Percentiles rank a stretch among this genome's conserved stretches.
Evolutionary conservation across 768 basidiomycete species (phyloP).

Genomic region (Auricularia sp.): DNA sequence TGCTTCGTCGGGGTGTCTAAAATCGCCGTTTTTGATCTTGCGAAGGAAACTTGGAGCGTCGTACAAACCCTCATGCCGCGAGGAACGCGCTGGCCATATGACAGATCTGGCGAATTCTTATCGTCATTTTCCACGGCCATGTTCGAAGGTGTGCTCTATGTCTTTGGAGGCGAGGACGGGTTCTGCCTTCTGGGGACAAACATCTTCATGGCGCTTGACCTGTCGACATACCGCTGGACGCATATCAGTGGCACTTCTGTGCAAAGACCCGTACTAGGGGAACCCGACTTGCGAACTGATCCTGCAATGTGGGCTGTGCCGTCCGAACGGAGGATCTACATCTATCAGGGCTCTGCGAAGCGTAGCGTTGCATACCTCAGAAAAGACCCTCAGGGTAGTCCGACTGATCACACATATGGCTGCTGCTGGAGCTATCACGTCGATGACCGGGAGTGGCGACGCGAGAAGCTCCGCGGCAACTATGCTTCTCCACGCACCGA

Average conservation of each 20-base stretch:
- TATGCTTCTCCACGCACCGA: slow-evolving; percentile 26
- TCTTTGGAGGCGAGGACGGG: slow-evolving; percentile 29
- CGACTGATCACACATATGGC: slow-evolving; percentile 18
- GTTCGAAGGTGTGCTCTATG: slow-evolving; percentile 25
- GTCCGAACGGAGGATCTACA: slow-evolving; percentile 21
- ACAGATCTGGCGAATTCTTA: slow-evolving; percentile 5
- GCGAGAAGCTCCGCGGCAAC: slow-evolving; percentile 27
- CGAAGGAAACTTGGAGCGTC: slow-evolving; percentile 24
- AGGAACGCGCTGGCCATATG: slow-evolving; percentile 10
- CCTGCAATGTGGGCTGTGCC: slow-evolving; percentile 27
- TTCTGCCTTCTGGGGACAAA: slow-evolving; percentile 26
- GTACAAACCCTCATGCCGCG: slow-evolving; percentile 20
- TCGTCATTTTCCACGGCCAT: slow-evolving; percentile 12
- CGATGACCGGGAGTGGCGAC: slow-evolving; percentile 19
- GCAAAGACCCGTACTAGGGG: slow-evolving; percentile 13
- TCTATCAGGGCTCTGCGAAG: slow-evolving; percentile 29
- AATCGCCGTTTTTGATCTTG: slow-evolving; percentile 30
- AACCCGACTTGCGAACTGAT: slow-evolving; percentile 27
- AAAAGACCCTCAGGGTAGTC: slow-evolving; percentile 15
- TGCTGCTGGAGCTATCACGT: slow-evolving; percentile 33
- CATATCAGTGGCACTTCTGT: slow-evolving; percentile 15
- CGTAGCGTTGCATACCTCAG: slow-evolving; percentile 20
- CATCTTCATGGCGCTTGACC: slow-evolving; percentile 29
- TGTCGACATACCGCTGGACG: slow-evolving; percentile 25
- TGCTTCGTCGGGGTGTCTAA: slow-evolving; percentile 24